Evolutionary conservation across 1,284 basidiomycete genomes (phyloP).

Genomic region (Bjerkandera adusta): DNA sequence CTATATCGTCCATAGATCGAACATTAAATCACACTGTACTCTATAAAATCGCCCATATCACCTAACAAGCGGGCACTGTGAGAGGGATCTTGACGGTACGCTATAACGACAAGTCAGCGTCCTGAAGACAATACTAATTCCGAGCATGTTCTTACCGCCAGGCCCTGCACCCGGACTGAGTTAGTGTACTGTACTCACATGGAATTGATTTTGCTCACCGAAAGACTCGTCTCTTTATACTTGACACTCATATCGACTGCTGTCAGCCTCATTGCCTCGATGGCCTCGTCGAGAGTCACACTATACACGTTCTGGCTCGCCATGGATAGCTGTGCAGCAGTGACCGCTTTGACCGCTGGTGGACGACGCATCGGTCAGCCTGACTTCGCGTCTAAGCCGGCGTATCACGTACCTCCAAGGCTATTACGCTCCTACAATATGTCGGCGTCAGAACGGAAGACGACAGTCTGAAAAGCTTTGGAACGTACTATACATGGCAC

Average conservation of each 20-base stretch:
- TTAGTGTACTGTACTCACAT: constrained; percentile 1
- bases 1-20: background rate
- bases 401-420: constrained; percentile 62
- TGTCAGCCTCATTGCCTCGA: constrained; percentile 93
- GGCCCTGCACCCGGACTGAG: constrained; percentile 40
- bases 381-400: background rate
- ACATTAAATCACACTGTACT: background rate
- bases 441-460: constrained; percentile 8
- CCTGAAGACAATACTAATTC: constrained; percentile 4
- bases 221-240: constrained; percentile 92
- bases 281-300: constrained; percentile 92
- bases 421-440: constrained; percentile 74
- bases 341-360: constrained; percentile 80
- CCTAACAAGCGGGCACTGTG: constrained; percentile 40
- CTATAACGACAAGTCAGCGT: constrained; percentile 21
- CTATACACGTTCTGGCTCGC: constrained; percentile 86
- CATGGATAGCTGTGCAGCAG: constrained; percentile 92
- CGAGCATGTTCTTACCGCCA: constrained; percentile 53
- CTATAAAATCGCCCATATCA: too few species aligned
- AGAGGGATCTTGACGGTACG: constrained; percentile 41
- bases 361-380: background rate
- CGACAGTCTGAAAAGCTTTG: background rate
- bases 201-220: constrained; percentile 44
- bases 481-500: constrained; percentile 87
- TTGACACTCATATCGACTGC: constrained; percentile 86